Evolutionary conservation across 1,139 yeast species (phyloP), one percentile per base, ranked within the genome.

Genomic region (Kazachstania sp.): DNA sequence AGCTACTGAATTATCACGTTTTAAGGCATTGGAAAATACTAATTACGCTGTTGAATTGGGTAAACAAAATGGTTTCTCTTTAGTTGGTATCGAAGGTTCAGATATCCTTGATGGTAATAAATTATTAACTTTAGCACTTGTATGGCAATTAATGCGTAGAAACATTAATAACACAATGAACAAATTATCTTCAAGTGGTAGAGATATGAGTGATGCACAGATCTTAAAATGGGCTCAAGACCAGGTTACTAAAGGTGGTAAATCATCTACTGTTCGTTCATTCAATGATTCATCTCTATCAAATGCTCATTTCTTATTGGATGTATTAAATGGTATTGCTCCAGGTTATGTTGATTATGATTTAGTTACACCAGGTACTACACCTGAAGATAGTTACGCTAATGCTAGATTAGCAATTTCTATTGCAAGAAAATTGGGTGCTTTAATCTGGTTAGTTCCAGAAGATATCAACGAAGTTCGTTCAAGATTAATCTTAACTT

Each of bases 111-210:
- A 92, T 66, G 97, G 97, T 56, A 84, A 84, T 63, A 86, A 85
- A 64, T 75, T 94, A 46, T 76, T 94, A 57, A 87, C 95, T 0
- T 75, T 94, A 58, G 98, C 95, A n/a, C 77, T 92, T 51, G 97
- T 92, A 37, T 92, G 99, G 99, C 99, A 92, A 72, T 77, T 92
- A 61, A 92, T 92, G 99, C 83, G 98, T 68, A 82, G 95, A 67
- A 92, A 92, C 68, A 92, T 92, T 58, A 83, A 83, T 51, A 78
- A 81, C 55, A 92, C 98, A 1, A 77, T 92, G 64, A 74, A 85
- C 49, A 76, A 79, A 45, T 74, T 92, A 58, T 78, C 90, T 6
- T 73, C 82, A 50, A 78, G 79, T 52, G 95, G 92, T 45, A 76
- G 76, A 60, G 86, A 83, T 55, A 71, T 90, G 56, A 70, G 87